A percentile compares a stretch with the other conserved stretches of the same genome.
These are phyloP conservation scores for Fraxinus albicans DNA, from an alignment of 305 asterid genomes.

Conservation along the genomic window DNA sequence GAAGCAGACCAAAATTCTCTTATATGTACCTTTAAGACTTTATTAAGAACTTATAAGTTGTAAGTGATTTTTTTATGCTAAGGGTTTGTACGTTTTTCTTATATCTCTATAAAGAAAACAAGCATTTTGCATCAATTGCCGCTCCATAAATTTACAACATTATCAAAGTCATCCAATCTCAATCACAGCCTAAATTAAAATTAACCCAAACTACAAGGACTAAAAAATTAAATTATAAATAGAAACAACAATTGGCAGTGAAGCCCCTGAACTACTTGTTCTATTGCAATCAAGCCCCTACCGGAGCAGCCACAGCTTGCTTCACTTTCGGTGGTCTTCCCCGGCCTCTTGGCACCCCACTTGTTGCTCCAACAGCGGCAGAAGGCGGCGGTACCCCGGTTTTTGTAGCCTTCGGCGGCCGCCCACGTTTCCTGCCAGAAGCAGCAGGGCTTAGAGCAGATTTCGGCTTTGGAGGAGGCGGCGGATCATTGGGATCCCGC, in stretches of 20 bases:
- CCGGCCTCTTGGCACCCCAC: constrained; percentile 56
- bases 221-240: background rate
- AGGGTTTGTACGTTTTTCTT: too few species aligned
- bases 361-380: constrained; percentile 2
- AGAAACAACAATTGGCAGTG: constrained; percentile 30
- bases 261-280: constrained; percentile 23
- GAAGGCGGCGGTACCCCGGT: background rate
- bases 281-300: constrained; percentile 56
- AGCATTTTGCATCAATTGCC: background rate
- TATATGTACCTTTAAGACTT: too few species aligned
- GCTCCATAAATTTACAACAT: constrained; percentile 35
- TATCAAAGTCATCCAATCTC: constrained; percentile 18
- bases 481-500: constrained; percentile 42
- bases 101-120: background rate
- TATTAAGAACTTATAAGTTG: too few species aligned
- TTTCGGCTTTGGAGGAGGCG: constrained; percentile 36
- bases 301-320: constrained; percentile 49
- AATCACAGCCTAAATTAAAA: constrained; percentile 16
- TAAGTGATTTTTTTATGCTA: background rate
- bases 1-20: background rate
- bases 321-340: constrained; percentile 88
- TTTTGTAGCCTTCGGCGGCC: constrained; percentile 55
- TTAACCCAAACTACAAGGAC: constrained; percentile 29
- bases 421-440: constrained; percentile 65
- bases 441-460: constrained; percentile 7